Evolutionary conservation across 2,329 filamentous ascomycete genomes (phyloP), one percentile per base, ranked within the genome.

Genomic region (Colletotrichum cordylinicola): DNA sequence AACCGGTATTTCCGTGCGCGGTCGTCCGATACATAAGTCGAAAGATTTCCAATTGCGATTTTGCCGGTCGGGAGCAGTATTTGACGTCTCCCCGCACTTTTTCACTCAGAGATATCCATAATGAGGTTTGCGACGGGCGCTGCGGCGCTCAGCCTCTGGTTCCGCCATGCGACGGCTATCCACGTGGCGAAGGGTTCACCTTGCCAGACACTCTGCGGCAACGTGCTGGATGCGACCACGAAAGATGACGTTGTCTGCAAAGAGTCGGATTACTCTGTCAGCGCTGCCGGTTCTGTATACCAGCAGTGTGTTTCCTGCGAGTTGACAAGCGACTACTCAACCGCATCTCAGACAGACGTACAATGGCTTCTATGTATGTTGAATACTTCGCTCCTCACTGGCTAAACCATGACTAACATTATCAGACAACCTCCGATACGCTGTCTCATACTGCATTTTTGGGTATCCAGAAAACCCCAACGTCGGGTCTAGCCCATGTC

Each of bases 361-460:
- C 85, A 91, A 77, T 88, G 86, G 77, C 83, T 88, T 67, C 82
- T 93, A 18, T 93, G 91, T 93, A 83, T 79, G 90, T 85, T 18
- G 24, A 24, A 2, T 18, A 27, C 12, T 10, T 43, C 9, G 39
- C 9, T 12, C 39, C 39, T n/a, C 5, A n/a, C n/a, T 6, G 7
- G 6, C 18, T 12, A 10, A 10, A 35, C 16, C 21, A 6, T 8
- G n/a, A 27, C 67, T 77, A 9, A 78, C 35, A 7, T 15, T 35
- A 35, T 6, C 52, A 92, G 91, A 92, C 77, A 93, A 93, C 78
- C 78, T 92, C 68, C 87, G 91, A 80, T 92, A 88, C 79, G 86
- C 90, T 8, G 78, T 89, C 2, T 89, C 88, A 2, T 88, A 88
- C 78, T 93, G 92, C 79, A 78, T 93, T 1, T 93, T 87, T 75